A percentile compares a stretch with the other conserved stretches of the same genome.
Evolutionary conservation across 1,139 yeast genomes (phyloP).

Genomic region (Nakaseomyces delphensis): DNA sequence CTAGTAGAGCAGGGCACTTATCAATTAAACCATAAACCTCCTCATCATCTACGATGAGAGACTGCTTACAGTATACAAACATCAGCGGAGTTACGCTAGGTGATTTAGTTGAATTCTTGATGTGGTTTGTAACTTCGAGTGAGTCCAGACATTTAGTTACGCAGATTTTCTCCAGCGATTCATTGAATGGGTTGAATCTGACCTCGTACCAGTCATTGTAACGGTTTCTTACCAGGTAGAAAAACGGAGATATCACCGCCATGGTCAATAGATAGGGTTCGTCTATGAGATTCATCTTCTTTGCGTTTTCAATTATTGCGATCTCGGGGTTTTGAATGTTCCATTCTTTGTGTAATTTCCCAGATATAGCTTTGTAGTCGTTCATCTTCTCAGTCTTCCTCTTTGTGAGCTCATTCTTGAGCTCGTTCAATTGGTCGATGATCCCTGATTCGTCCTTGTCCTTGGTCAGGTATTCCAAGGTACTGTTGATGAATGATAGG

Average conservation of each 20-base stretch:
- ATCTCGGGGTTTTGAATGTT: slow-evolving; percentile 26
- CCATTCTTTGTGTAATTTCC: slow-evolving; percentile 23
- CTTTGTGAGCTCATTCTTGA: slow-evolving; percentile 16
- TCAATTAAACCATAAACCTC: slow-evolving; percentile 14
- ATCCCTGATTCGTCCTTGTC: slow-evolving; percentile 13
- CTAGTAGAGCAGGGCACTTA: slow-evolving; percentile 17
- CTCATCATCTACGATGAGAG: slow-evolving; percentile 15
- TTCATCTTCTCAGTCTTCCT: slow-evolving; percentile 18
- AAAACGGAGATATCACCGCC: slow-evolving; percentile 25
- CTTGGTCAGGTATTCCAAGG: slow-evolving; percentile 20
- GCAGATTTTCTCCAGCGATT: slow-evolving; percentile 14
- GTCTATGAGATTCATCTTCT: slow-evolving; percentile 22
- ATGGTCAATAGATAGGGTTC: slow-evolving; percentile 22
- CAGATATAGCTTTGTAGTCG: slow-evolving; percentile 22
- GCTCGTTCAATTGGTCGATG: slow-evolving; percentile 10
- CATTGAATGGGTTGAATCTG: slow-evolving; percentile 12
- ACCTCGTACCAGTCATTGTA: slow-evolving; percentile 20
- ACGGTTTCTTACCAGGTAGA: slow-evolving; percentile 20
- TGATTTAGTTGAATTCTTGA: slow-evolving; percentile 19
- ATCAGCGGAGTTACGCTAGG: slow-evolving; percentile 27
- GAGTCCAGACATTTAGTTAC: slow-evolving; percentile 15
- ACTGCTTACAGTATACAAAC: slow-evolving; percentile 23
- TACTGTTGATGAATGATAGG: slow-evolving; percentile 21
- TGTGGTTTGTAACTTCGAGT: slow-evolving; percentile 17
- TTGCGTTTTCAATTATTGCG: slow-evolving; percentile 21